Evolutionary conservation across 2,329 filamentous ascomycete species (phyloP), one percentile per base, ranked within the genome.

Genomic region (Aureobasidium sp.): DNA sequence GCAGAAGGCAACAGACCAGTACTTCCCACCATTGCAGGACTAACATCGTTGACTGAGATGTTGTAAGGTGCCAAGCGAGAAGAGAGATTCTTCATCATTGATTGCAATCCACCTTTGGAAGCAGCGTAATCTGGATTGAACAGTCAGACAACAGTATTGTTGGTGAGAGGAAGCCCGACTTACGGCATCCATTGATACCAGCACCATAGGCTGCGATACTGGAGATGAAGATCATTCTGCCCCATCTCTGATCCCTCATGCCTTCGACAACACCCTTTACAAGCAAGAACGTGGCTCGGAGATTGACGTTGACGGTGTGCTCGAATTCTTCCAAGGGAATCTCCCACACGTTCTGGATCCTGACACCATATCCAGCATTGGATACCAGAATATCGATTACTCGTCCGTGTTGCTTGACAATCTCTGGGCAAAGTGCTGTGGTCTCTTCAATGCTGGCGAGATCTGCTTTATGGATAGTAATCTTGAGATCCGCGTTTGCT

Each of bases 1-100:
- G 80, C 80, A 63, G 82, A 78, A 1, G 82, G 82, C 45, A 87
- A 83, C 83, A 87, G 83, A 1, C 75, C 75, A 9, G 75, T 77
- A 15, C 71, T 69, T 6, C 83, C 83, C 63, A 87, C 86, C 83
- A 87, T 86, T 6, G 84, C 85, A 0, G 85, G 85, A 3, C 84
- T 83, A n/a, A 88, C 82, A 65, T 87, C 84, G 63, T 88, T 87
- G 62, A 87, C 83, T 15, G 84, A 85, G 66, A 88, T 85, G 35
- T 84, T 84, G 66, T 78, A 79, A 61, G 79, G 77, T 1, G 83
- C 85, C 24, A 87, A 77, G 49, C 82, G 82, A 0, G 77, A 79
- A 0, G 84, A 79, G 33, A 88, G 75, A 65, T 86, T 87, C 68
- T 80, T 83, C 81, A 86, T 86, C 81, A 87, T 83, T 2, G 82